These are phyloP conservation scores for Euphorbia peplus DNA, from an alignment of 345 rosid genomes.

Conservation along the genomic window DNA sequence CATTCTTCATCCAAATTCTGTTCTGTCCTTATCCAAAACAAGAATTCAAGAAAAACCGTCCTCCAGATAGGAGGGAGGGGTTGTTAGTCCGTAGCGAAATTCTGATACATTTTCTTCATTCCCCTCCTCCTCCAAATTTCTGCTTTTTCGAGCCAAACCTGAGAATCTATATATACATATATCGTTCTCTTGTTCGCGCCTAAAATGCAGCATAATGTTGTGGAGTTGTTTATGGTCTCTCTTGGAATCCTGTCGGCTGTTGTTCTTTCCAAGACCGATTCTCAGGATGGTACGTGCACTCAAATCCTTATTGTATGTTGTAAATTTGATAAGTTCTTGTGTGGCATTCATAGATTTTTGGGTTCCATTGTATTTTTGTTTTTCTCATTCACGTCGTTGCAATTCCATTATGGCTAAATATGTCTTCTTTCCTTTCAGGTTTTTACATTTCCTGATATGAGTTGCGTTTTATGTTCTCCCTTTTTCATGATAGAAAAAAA, in stretches of 20 bases:
- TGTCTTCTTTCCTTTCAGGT: neutral
- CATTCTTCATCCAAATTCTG: too few species aligned
- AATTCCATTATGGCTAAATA: neutral
- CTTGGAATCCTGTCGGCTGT: slow-evolving; percentile 30
- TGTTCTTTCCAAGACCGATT: slow-evolving; percentile 53
- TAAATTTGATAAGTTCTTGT: neutral
- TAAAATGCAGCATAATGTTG: slow-evolving; percentile 21
- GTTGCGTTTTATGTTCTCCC: neutral
- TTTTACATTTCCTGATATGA: too few species aligned
- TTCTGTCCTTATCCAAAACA: too few species aligned
- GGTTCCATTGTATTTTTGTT: neutral
- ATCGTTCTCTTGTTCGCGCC: neutral
- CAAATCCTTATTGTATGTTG: neutral
- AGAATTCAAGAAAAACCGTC: too few species aligned
- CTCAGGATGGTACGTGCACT: slow-evolving; percentile 45
- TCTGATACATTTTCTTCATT: neutral
- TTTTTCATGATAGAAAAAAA: neutral
- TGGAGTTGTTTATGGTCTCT: slow-evolving; percentile 23
- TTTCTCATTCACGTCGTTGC: neutral
- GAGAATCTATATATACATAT: too few species aligned
- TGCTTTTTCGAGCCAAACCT: too few species aligned
- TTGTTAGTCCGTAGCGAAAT: neutral
- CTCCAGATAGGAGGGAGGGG: neutral
- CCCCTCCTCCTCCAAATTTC: neutral
- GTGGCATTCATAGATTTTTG: neutral